phyloP scores from a whole-genome alignment of 371 early-diverging fungal genomes.

The Rhizopus delemar region DNA sequence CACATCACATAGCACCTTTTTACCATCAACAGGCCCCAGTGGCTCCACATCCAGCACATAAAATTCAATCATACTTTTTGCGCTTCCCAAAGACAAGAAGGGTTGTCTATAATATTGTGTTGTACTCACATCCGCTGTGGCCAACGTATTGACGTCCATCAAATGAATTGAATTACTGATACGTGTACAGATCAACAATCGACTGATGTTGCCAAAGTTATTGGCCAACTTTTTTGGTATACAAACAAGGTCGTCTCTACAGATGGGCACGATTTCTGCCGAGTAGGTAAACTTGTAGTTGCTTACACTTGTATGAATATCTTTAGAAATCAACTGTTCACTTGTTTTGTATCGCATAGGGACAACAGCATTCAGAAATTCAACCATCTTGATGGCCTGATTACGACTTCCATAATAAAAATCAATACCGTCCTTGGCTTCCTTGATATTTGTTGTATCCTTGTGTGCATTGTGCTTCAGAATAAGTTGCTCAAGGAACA shows the following conservation, averaged over 20 bases:
- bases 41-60: slow-evolving; percentile 93
- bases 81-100: slow-evolving; percentile 73
- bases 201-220: slow-evolving; percentile 81
- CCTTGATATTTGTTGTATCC: slow-evolving; percentile 98
- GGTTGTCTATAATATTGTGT: slow-evolving; percentile 84
- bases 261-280: slow-evolving; percentile 95
- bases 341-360: slow-evolving; percentile 88
- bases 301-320: slow-evolving; percentile 90
- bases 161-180: slow-evolving; percentile 85
- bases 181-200: slow-evolving; percentile 80
- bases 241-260: slow-evolving; percentile 97
- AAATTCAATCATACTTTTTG: slow-evolving; percentile 82
- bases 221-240: slow-evolving; percentile 86
- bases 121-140: slow-evolving; percentile 74
- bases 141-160: slow-evolving; percentile 83
- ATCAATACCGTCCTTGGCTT: slow-evolving; percentile 97
- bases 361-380: slow-evolving; percentile 89
- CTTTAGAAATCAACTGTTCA: slow-evolving; percentile 96
- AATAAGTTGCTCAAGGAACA: slow-evolving; percentile 98
- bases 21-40: slow-evolving; percentile 75
- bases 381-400: slow-evolving; percentile 96
- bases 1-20: slow-evolving; percentile 75
- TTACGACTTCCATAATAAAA: slow-evolving; percentile 92
- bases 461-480: slow-evolving; percentile 97
- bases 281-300: slow-evolving; percentile 94